Conservation (phyloP, 495 filamentous ascomycete species). For the Penicillium atrosanguineum region DNA sequence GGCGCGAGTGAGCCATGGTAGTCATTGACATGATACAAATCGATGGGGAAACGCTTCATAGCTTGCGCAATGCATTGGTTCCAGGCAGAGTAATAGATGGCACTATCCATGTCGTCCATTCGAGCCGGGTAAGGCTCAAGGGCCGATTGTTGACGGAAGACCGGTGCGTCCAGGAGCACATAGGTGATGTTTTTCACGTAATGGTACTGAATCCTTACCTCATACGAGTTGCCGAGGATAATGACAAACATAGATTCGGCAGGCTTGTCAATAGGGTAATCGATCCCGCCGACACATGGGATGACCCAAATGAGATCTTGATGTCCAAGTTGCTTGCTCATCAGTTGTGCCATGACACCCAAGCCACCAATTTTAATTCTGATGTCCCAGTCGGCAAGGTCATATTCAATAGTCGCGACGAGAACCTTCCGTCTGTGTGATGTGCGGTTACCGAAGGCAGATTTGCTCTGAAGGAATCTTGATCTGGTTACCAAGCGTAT, state of each 20-base stretch:
- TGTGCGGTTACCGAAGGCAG: conserved; percentile 43
- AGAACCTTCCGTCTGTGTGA: conserved; percentile 54
- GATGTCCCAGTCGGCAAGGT: conserved; percentile 69
- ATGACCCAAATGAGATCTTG: conserved; percentile 75
- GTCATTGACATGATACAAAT: conserved; percentile 80
- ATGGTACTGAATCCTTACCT: conserved; percentile 67
- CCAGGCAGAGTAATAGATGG: conserved; percentile 73
- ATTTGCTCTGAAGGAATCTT: conserved; percentile 43
- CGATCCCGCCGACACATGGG: conserved; percentile 66
- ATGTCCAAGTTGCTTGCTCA: conserved; percentile 66
- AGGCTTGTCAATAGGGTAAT: conserved; percentile 59
- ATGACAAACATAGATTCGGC: conserved; percentile 64
- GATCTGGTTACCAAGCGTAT: conserved; percentile 41
- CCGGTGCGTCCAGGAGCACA: conserved; percentile 66
- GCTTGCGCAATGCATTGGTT: conserved; percentile 68
- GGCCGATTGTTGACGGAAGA: conserved; percentile 68
- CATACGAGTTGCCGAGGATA: conserved; percentile 62
- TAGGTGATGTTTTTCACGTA: conserved; percentile 66
- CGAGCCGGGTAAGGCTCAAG: conserved; percentile 66
- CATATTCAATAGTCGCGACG: conserved; percentile 72
- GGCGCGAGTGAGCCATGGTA: conserved; percentile 75
- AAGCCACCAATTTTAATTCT: conserved; percentile 74
- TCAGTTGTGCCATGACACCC: conserved; percentile 68
- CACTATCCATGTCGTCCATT: conserved; percentile 72
- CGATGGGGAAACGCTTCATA: conserved; percentile 58